phyloP scores from a whole-genome alignment of 2,329 filamentous ascomycete genomes.

The Claviceps africana region DNA sequence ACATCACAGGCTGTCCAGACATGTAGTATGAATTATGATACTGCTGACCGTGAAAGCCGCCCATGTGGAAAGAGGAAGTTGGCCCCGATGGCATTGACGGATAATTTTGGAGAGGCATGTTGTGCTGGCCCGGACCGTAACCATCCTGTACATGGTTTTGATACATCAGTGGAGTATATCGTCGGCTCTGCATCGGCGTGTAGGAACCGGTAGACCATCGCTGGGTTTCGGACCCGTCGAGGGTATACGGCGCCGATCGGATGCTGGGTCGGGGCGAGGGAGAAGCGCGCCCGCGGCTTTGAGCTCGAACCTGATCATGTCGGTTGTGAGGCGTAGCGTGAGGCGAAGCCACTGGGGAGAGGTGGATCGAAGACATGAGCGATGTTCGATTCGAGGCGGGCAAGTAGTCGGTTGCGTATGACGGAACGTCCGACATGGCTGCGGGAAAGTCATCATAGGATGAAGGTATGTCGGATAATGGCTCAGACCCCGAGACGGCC shows the following conservation, averaged over 20 bases:
- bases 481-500: conserved; percentile 53
- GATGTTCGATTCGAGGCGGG: conserved; percentile 53
- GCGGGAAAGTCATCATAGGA: conserved; percentile 60
- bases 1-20: conserved; percentile 35
- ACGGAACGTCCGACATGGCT: conserved; percentile 51
- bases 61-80: conserved; percentile 34
- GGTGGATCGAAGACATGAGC: conserved; percentile 54
- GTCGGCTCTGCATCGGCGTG: conserved; percentile 38
- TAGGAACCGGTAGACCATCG: conserved; percentile 69
- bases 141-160: conserved; percentile 42
- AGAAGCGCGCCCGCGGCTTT: conserved; percentile 56
- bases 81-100: conserved; percentile 18
- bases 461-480: conserved; percentile 52
- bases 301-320: conserved; percentile 46
- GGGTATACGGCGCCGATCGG: conserved; percentile 55
- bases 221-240: conserved; percentile 54
- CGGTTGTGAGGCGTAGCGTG: conserved; percentile 47
- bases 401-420: conserved; percentile 53
- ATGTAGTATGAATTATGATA: conserved; percentile 38
- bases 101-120: conserved; percentile 33
- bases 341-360: conserved; percentile 61
- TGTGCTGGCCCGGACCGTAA: conserved; percentile 41
- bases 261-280: conserved; percentile 55
- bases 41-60: conserved; percentile 34
- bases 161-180: conserved; percentile 48